Conservation (phyloP, 352 stramenopile species). For the Phytophthora cryptogea region DNA sequence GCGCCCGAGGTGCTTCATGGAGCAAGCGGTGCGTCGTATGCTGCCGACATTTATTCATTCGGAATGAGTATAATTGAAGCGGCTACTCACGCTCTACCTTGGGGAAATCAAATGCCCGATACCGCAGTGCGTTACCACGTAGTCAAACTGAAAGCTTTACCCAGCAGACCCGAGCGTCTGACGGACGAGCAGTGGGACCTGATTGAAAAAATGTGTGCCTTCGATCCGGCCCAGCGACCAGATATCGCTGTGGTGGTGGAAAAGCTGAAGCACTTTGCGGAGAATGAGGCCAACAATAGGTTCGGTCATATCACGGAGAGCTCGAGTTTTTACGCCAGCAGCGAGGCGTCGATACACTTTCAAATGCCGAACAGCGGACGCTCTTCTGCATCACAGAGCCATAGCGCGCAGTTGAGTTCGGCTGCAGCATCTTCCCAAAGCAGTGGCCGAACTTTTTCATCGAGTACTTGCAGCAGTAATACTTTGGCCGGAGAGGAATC, state of each 20-base stretch:
- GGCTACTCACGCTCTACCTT: slow-evolving; percentile 21
- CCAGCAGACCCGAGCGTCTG: slow-evolving; percentile 7
- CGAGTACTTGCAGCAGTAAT: slow-evolving; percentile 16
- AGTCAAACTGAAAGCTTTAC: slow-evolving; percentile 15
- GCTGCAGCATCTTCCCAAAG: slow-evolving; percentile 9
- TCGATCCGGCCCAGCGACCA: slow-evolving; percentile 19
- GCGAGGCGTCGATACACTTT: slow-evolving; percentile 1
- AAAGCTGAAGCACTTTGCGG: slow-evolving; percentile 21
- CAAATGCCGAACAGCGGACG: neutral
- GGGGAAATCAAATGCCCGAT: slow-evolving; percentile 20
- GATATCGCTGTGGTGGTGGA: slow-evolving; percentile 15
- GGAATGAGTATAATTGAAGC: slow-evolving; percentile 41
- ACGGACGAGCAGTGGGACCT: slow-evolving; percentile 32
- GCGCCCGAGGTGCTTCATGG: slow-evolving; percentile 24
- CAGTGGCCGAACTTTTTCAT: slow-evolving; percentile 13
- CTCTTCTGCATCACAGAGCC: neutral
- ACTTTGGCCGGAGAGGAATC: slow-evolving; percentile 13
- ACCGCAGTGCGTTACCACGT: slow-evolving; percentile 19
- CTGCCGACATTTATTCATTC: slow-evolving; percentile 35
- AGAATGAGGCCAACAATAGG: slow-evolving; percentile 11
- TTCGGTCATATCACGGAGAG: neutral
- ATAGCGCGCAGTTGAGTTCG: slow-evolving; percentile 2
- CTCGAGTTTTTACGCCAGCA: slow-evolving; percentile 5
- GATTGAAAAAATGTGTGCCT: slow-evolving; percentile 22
- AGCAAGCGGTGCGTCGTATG: slow-evolving; percentile 6